phyloP scores from a whole-genome alignment of 1,139 yeast genomes.

The Yamadazyma epiphylla region DNA sequence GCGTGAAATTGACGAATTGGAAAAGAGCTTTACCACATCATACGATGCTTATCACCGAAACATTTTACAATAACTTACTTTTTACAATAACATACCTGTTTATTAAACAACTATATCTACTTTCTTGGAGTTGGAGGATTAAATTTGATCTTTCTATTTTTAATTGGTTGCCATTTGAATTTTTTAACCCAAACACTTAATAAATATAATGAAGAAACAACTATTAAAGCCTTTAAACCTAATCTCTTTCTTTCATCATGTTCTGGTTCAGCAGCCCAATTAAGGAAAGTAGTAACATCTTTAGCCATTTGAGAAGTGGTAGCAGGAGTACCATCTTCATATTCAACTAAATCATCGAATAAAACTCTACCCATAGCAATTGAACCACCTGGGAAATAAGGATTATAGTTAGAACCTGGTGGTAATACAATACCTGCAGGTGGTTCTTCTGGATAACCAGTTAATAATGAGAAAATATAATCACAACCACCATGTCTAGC shows the following conservation, averaged over 20 bases:
- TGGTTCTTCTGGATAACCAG: conserved; percentile 98
- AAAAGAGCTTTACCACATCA: no score
- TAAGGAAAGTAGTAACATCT: conserved; percentile 91
- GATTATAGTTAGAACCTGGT: conserved; percentile 95
- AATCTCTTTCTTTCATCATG: conserved; percentile 96
- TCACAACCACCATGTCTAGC: conserved; percentile 99
- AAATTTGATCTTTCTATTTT: conserved; percentile 91
- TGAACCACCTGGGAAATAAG: conserved; percentile 99
- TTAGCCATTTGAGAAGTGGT: conserved; percentile 99
- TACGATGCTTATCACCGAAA: no score
- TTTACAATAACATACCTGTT: no score
- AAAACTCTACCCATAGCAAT: conserved; percentile 99
- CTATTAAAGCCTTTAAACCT: conserved; percentile 89
- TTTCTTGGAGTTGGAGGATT: conserved; percentile 74
- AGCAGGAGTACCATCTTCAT: conserved; percentile 98
- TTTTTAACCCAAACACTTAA: conserved; percentile 90
- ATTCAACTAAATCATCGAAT: conserved; percentile 95
- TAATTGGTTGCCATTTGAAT: conserved; percentile 96
- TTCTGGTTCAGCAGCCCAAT: conserved; percentile 99
- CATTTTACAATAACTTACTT: no score
- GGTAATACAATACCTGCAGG: conserved; percentile 97
- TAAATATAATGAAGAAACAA: conserved; percentile 76
- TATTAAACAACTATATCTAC: no score
- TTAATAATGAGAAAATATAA: conserved; percentile 88
- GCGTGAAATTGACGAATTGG: no score